These are phyloP conservation scores for Guadua angustifolia DNA, from an alignment of 176 grass and related monocot genomes.

Conservation along the genomic window DNA sequence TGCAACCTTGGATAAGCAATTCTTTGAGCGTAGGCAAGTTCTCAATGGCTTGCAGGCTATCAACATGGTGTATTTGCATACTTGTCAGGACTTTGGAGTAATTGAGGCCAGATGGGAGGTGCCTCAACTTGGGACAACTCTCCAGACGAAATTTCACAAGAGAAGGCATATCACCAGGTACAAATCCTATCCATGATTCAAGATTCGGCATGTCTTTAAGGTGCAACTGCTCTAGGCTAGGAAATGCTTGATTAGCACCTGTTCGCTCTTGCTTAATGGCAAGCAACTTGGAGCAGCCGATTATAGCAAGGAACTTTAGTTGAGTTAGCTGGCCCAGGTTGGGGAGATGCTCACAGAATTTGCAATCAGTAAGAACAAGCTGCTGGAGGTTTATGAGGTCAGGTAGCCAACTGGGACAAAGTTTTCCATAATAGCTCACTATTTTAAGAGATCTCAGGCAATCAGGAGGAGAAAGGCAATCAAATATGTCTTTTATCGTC, in stretches of 20 bases:
- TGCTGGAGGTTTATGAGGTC: constrained; percentile 45
- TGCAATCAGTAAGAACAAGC: constrained; percentile 54
- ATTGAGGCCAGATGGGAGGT: constrained; percentile 55
- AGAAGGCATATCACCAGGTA: constrained; percentile 44
- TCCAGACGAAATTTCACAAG: constrained; percentile 58
- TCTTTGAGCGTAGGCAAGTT: constrained; percentile 52
- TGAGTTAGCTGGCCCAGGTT: constrained; percentile 51
- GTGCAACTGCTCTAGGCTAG: constrained; percentile 51
- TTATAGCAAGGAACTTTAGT: constrained; percentile 56
- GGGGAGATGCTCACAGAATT: constrained; percentile 53
- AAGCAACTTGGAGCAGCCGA: constrained; percentile 34
- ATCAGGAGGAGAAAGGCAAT: constrained; percentile 46
- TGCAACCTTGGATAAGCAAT: constrained; percentile 42
- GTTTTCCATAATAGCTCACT: constrained; percentile 51
- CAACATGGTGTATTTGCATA: constrained; percentile 44
- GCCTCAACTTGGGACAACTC: constrained; percentile 55
- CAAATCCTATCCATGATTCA: constrained; percentile 53
- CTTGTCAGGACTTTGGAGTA: constrained; percentile 46
- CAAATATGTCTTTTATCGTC: constrained; percentile 44
- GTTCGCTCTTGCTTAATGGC: constrained; percentile 40
- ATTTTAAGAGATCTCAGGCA: constrained; percentile 66
- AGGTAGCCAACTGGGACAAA: constrained; percentile 50
- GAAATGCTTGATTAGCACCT: constrained; percentile 38
- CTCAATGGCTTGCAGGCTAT: constrained; percentile 52
- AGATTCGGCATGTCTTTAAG: constrained; percentile 61